Evolutionary conservation across 371 early-diverging fungal species (phyloP).

Genomic region (Sporodiniella umbellata): DNA sequence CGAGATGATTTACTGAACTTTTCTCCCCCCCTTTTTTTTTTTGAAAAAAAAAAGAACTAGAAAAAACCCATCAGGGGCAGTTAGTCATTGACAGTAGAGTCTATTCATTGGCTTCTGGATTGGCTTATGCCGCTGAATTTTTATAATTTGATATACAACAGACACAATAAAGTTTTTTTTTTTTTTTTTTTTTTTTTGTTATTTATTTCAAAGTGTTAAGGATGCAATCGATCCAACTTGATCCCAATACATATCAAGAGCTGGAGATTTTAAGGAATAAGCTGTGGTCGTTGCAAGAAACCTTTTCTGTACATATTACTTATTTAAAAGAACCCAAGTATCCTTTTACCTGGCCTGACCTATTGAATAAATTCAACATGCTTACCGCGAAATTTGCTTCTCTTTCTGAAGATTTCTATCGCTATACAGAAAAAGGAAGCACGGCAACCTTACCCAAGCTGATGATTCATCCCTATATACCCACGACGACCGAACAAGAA

Average conservation of each 20-base stretch:
- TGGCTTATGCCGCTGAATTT: constrained; percentile 3
- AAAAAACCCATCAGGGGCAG: constrained; percentile 5
- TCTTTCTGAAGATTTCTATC: constrained; percentile 49
- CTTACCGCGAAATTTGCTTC: constrained; percentile 58
- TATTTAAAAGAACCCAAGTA: constrained; percentile 46
- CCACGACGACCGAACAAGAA: constrained; percentile 55
- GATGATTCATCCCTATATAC: constrained; percentile 58
- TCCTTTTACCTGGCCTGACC: constrained; percentile 51
- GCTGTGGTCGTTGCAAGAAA: constrained; percentile 63
- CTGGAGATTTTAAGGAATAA: constrained; percentile 58
- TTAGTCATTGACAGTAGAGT: constrained; percentile 23
- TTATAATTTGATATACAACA: not conserved
- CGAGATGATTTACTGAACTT: not conserved
- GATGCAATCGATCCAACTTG: constrained; percentile 34
- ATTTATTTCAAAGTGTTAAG: constrained; percentile 1
- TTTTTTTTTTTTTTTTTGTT: not conserved
- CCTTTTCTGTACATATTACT: constrained; percentile 45
- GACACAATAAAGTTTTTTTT: not conserved
- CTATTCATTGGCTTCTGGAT: constrained; percentile 19
- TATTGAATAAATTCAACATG: constrained; percentile 69
- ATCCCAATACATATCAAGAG: constrained; percentile 52
- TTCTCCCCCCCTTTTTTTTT: not conserved
- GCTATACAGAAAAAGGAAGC: constrained; percentile 37
- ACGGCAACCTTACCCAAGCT: constrained; percentile 49
- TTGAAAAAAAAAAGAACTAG: constrained; percentile 6